phyloP scores from a whole-genome alignment of 306 rosid genomes.

The Citrullus mucosospermus region DNA sequence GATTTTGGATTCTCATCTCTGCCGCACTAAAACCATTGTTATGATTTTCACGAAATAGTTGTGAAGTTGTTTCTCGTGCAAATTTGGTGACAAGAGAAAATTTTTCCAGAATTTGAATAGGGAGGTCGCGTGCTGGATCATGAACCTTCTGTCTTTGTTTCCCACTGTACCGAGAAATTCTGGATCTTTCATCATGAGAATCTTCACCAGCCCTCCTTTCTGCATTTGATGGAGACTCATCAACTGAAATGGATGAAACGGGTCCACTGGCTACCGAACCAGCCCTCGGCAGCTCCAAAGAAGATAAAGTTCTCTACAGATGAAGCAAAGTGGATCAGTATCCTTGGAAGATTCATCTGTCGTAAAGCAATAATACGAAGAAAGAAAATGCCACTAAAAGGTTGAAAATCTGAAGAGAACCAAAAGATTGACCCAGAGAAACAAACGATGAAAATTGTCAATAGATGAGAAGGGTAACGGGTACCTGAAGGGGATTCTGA shows the following conservation, averaged over 20 bases:
- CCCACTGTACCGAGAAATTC: conserved; percentile 38
- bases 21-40: conserved; percentile 44
- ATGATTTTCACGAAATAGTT: conserved; percentile 73
- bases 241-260: conserved; percentile 29
- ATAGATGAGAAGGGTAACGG: not conserved
- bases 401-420: not conserved
- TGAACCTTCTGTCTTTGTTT: conserved; percentile 50
- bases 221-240: conserved; percentile 35
- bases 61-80: conserved; percentile 98
- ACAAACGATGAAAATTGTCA: not conserved
- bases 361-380: not conserved
- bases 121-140: conserved; percentile 86
- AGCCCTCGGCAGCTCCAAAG: conserved; percentile 86
- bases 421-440: not conserved
- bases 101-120: conserved; percentile 88
- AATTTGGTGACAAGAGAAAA: conserved; percentile 95
- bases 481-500: conserved; percentile 88
- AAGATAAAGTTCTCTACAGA: conserved; percentile 77
- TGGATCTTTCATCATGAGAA: conserved; percentile 27
- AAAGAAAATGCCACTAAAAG: not conserved
- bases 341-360: not conserved
- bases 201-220: conserved; percentile 32
- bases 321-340: conserved; percentile 17
- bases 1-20: conserved; percentile 37
- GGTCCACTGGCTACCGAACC: conserved; percentile 51